Base-by-base conservation (phyloP, 2,329 filamentous ascomycete species). In the Cadophora luteo-olivacea region DNA sequence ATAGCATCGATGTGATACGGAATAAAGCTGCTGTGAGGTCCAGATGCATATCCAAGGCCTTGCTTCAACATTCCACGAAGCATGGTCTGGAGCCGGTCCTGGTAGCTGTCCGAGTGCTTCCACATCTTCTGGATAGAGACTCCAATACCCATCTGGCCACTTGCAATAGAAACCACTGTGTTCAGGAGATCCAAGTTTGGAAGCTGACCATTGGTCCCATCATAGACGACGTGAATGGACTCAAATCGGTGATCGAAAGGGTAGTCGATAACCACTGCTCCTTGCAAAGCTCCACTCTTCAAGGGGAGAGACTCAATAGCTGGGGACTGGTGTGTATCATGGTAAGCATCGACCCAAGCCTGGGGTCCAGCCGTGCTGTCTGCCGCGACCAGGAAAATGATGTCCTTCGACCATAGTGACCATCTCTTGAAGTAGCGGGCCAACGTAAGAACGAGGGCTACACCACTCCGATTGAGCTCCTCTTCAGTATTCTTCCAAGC, bases 351-450 rank as follows among this genome's bases (percentile, higher is more conserved):
- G 9, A 97, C 93, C 96, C 96, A 99, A 29, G 96, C 96, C 78
- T 98, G 94, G 0, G 94, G 93, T 0, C 95, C 96, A 12, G 92
- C 91, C 68, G 90, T 91, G 79, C 93, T 97, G 80, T 99, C 96
- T 0, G 92, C 91, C 0, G 96, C 90, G 58, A 99, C 86, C 6
- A 99, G 82, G 74, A 99, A 89, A 68, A 99, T 95, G 73, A 99
- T 97, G 79, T 99, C 96, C 81, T 99, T 99, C 68, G 94, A 97
- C 96, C 96, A 99, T 33, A 99, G 85, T 64, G 94, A 97, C 96
- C 96, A 99, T 74, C 91, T 89, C 81, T 97, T 97, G 82, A 99
- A 98, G 81, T 99, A 99, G 73, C 96, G 89, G 33, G 93, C 92
- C 73, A 99, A 81, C 0, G 95, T 94, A 75, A 99, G 82, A 1